Conservation (phyloP, 306 rosid genomes). For the Sicyos baderoa region DNA sequence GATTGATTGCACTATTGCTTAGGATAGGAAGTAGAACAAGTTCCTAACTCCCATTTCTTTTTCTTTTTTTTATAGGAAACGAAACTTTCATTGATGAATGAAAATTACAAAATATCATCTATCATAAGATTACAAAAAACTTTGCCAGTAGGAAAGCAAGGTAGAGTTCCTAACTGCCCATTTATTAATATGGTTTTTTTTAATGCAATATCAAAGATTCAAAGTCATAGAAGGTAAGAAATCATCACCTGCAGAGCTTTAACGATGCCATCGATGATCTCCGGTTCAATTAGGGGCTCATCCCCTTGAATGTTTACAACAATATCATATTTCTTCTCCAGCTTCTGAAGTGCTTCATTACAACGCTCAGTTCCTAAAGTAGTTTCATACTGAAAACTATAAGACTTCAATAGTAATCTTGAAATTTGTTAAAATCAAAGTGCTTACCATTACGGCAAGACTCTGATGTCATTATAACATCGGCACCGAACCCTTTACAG, state of each 20-base stretch:
- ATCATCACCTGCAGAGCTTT: constrained; percentile 74
- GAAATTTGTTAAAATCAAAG: constrained; percentile 14
- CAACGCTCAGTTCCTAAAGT: constrained; percentile 82
- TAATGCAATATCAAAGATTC: background rate
- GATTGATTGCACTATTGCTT: no score
- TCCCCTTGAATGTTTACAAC: constrained; percentile 98
- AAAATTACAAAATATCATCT: no score
- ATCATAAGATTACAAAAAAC: no score
- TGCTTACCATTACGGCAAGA: constrained; percentile 72
- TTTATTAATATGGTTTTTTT: background rate
- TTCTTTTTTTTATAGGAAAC: no score
- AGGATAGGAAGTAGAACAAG: background rate
- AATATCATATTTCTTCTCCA: constrained; percentile 67
- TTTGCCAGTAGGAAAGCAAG: no score
- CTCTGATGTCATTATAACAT: constrained; percentile 88
- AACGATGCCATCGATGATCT: constrained; percentile 80
- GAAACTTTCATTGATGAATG: no score
- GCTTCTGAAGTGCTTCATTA: constrained; percentile 81
- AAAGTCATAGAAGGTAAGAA: background rate
- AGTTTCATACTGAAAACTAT: constrained; percentile 13
- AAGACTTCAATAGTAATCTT: background rate
- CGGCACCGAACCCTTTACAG: constrained; percentile 82
- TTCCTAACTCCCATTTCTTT: background rate
- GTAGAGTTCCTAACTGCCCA: background rate
- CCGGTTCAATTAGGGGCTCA: constrained; percentile 93